A percentile compares a stretch with the other conserved stretches of the same genome.
These are phyloP conservation scores for Aspergillus hancockii DNA, from an alignment of 495 filamentous ascomycete genomes.

Conservation along the genomic window DNA sequence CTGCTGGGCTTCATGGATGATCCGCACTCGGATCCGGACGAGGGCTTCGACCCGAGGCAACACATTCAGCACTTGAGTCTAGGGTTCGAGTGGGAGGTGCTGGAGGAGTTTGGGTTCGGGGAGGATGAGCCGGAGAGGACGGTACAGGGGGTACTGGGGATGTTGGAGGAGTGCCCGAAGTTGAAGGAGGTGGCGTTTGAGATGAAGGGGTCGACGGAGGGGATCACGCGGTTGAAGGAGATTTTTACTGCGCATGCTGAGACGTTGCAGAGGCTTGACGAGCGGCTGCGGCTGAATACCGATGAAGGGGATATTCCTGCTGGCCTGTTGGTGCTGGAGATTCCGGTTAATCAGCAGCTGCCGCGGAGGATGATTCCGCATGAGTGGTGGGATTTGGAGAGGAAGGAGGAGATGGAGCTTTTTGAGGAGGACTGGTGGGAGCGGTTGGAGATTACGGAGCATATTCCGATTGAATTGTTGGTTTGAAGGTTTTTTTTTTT, in stretches of 20 bases:
- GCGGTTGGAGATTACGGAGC: background rate
- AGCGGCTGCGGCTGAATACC: background rate
- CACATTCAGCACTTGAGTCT: background rate
- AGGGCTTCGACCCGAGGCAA: background rate
- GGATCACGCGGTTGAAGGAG: background rate
- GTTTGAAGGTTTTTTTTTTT: background rate
- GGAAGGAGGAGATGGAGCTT: background rate
- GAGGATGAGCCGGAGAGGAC: background rate
- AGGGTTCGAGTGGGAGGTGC: background rate
- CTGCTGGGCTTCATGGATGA: background rate
- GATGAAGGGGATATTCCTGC: background rate
- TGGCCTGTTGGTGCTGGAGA: background rate
- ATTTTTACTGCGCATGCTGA: background rate
- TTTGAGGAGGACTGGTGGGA: conserved; percentile 1
- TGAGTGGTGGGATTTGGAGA: background rate
- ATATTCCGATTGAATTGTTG: background rate
- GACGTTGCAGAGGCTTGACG: background rate
- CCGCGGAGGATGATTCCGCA: background rate
- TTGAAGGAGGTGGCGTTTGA: conserved; percentile 1
- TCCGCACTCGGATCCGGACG: background rate
- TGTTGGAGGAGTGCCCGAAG: background rate
- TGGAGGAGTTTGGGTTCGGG: background rate
- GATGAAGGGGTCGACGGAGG: background rate
- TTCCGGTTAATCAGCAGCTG: background rate
- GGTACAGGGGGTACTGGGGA: background rate